phyloP scores from a whole-genome alignment of 2,329 filamentous ascomycete genomes.

The Penicillium sp. region DNA sequence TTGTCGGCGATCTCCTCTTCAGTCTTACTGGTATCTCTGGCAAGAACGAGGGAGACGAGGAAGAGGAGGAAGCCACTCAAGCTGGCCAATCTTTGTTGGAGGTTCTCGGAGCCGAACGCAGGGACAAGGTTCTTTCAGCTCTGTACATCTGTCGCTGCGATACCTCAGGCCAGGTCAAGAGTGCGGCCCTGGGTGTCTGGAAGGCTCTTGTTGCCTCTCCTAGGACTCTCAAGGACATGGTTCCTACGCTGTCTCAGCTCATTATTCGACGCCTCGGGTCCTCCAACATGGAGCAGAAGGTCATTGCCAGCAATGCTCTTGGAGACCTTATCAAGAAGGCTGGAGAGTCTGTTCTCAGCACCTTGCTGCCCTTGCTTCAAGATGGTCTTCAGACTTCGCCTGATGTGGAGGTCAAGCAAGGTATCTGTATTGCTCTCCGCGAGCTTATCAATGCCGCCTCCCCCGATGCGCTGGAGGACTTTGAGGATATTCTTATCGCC shows the following conservation, averaged over 20 bases:
- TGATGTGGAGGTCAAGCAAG: constrained; percentile 90
- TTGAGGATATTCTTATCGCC: constrained; percentile 91
- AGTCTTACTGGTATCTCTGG: constrained; percentile 93
- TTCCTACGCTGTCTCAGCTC: constrained; percentile 90
- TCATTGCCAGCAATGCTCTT: constrained; percentile 94
- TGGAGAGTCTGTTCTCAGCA: constrained; percentile 87
- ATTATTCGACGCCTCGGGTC: constrained; percentile 92
- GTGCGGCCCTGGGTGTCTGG: constrained; percentile 90
- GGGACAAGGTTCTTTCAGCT: constrained; percentile 95
- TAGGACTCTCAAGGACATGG: constrained; percentile 87
- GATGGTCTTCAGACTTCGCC: constrained; percentile 84
- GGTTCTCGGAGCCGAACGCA: constrained; percentile 89
- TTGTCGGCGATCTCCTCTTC: constrained; percentile 95
- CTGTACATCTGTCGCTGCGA: constrained; percentile 97
- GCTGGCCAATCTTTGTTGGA: constrained; percentile 91
- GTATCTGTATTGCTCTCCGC: constrained; percentile 92
- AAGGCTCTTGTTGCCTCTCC: constrained; percentile 93
- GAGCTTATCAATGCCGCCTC: constrained; percentile 90
- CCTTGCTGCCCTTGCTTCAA: constrained; percentile 83
- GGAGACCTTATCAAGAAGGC: constrained; percentile 97
- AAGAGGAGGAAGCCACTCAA: constrained; percentile 73
- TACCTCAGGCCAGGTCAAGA: constrained; percentile 85
- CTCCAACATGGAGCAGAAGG: constrained; percentile 97
- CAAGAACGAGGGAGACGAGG: constrained; percentile 74
- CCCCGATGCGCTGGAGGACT: constrained; percentile 83